Evolutionary conservation across 2,329 filamentous ascomycete species (phyloP).

Genomic region (Exophiala bonariae): DNA sequence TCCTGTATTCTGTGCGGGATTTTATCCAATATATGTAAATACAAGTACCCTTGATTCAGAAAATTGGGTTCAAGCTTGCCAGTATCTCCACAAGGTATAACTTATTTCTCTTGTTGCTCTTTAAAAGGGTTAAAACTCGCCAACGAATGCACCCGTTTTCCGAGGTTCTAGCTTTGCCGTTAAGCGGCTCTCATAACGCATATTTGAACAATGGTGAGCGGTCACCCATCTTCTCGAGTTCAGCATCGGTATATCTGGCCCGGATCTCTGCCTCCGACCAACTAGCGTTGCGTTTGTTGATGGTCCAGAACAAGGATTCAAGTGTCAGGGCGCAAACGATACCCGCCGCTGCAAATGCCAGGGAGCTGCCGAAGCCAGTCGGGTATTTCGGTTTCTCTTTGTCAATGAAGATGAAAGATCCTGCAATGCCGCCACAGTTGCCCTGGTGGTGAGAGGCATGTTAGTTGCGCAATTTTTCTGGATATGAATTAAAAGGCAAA

Average conservation of each 20-base stretch:
- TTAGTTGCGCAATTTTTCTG: too few relatives aligned
- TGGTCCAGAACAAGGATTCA: constrained; percentile 33
- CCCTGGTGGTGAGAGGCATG: constrained; percentile 30
- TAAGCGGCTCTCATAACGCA: constrained; percentile 8
- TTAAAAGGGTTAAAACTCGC: too few relatives aligned
- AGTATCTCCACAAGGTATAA: too few relatives aligned
- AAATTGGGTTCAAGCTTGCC: too few relatives aligned
- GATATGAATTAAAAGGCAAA: too few relatives aligned
- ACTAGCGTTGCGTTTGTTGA: constrained; percentile 36
- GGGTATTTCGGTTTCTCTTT: constrained; percentile 35
- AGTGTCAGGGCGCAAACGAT: constrained; percentile 28
- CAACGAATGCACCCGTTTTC: too few relatives aligned
- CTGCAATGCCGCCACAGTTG: constrained; percentile 39
- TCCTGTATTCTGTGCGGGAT: too few relatives aligned
- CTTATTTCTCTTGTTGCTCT: too few relatives aligned
- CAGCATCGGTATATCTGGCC: constrained; percentile 35
- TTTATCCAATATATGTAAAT: too few relatives aligned
- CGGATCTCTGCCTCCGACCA: constrained; percentile 36
- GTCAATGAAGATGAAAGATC: constrained; percentile 36
- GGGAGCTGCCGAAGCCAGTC: constrained; percentile 35
- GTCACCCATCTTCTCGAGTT: constrained; percentile 40
- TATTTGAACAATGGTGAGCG: constrained; percentile 42
- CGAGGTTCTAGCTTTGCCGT: too few relatives aligned
- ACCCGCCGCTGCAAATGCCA: constrained; percentile 31
- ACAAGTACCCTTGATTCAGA: too few relatives aligned